A percentile compares a stretch with the other conserved stretches of the same genome.
These are phyloP conservation scores for Polytrichum formosum DNA, from an alignment of 225 moss, liverwort and hornwort species.

Conservation along the genomic window DNA sequence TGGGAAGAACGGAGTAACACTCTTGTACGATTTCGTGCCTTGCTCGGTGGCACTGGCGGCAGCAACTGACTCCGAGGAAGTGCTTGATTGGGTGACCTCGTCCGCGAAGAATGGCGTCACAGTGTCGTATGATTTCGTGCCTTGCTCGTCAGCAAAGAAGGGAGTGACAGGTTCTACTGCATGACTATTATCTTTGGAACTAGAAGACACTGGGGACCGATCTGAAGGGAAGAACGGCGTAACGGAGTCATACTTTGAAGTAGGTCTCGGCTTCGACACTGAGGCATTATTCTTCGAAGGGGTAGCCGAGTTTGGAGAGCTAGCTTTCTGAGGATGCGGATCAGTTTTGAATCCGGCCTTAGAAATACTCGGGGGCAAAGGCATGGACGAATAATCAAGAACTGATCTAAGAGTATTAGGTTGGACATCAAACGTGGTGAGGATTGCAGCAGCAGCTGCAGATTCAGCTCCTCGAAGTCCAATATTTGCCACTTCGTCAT, in stretches of 20 bases:
- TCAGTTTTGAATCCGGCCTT: slow-evolving; percentile 17
- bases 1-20: slow-evolving; percentile 18
- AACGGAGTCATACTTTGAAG: slow-evolving; percentile 23
- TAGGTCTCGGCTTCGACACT: slow-evolving; percentile 5
- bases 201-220: background rate
- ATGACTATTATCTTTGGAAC: background rate
- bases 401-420: slow-evolving; percentile 8
- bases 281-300: slow-evolving; percentile 14
- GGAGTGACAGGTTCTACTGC: slow-evolving; percentile 4
- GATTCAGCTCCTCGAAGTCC: background rate
- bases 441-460: slow-evolving; percentile 10
- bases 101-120: background rate
- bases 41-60: too few species aligned
- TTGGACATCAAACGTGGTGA: slow-evolving; percentile 17
- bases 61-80: too few species aligned
- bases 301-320: slow-evolving; percentile 7
- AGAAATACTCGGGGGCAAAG: slow-evolving; percentile 33
- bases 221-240: slow-evolving; percentile 39
- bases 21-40: background rate
- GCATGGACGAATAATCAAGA: slow-evolving; percentile 14
- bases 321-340: slow-evolving; percentile 5
- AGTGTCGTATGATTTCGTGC: background rate
- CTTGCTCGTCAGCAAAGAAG: slow-evolving; percentile 29
- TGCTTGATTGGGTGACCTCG: too few species aligned
- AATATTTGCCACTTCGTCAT: too few species aligned